phyloP scores from a whole-genome alignment of 2,329 filamentous ascomycete genomes.

The Colletotrichum godetiae region DNA sequence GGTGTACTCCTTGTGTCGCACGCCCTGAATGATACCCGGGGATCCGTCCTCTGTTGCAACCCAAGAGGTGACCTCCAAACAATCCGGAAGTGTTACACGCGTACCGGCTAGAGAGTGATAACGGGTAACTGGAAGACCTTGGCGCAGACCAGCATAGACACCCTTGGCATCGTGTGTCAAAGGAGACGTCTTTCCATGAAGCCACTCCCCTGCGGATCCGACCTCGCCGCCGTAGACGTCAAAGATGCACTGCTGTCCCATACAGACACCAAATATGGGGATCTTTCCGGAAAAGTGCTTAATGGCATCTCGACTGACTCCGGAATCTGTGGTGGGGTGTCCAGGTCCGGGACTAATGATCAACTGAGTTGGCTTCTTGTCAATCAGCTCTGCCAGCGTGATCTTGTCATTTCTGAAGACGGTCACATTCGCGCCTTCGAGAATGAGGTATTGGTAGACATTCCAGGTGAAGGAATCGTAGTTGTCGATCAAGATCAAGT shows the following conservation, averaged over 20 bases:
- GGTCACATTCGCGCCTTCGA: slow-evolving; percentile 92
- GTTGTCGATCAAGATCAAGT: slow-evolving; percentile 96
- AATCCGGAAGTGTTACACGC: slow-evolving; percentile 84
- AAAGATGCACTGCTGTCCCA: slow-evolving; percentile 99
- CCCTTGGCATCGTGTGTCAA: slow-evolving; percentile 90
- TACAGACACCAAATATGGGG: slow-evolving; percentile 96
- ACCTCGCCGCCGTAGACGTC: slow-evolving; percentile 93
- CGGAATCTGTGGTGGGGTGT: slow-evolving; percentile 90
- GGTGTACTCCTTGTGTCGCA: slow-evolving; percentile 89
- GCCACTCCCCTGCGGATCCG: slow-evolving; percentile 91
- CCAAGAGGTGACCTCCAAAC: slow-evolving; percentile 91
- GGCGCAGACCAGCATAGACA: slow-evolving; percentile 85
- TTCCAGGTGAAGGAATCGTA: slow-evolving; percentile 99
- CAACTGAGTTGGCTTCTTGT: slow-evolving; percentile 88
- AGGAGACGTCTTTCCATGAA: slow-evolving; percentile 96
- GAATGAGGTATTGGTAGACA: slow-evolving; percentile 95
- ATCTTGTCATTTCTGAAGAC: slow-evolving; percentile 95
- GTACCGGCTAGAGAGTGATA: slow-evolving; percentile 98
- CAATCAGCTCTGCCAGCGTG: slow-evolving; percentile 83
- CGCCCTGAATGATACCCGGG: slow-evolving; percentile 94
- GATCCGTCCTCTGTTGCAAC: slow-evolving; percentile 80
- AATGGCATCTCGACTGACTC: slow-evolving; percentile 92
- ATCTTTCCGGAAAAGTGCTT: slow-evolving; percentile 93
- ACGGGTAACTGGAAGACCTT: slow-evolving; percentile 87
- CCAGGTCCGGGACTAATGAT: slow-evolving; percentile 96